phyloP scores from a whole-genome alignment of 306 rosid genomes.

The Pueraria montana region DNA sequence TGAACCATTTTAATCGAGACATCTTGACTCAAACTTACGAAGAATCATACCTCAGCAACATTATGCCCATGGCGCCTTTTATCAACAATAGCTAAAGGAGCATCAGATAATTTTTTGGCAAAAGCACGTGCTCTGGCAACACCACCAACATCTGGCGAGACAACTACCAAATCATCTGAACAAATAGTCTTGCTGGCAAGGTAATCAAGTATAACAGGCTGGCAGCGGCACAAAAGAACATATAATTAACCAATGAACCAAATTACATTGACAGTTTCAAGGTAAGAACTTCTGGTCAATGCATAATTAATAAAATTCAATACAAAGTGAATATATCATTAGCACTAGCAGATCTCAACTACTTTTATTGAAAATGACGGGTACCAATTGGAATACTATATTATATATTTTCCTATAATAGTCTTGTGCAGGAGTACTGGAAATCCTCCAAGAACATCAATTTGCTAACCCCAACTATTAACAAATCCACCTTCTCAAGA shows the following conservation, averaged over 20 bases:
- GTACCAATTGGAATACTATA: neutral
- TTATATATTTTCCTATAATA: neutral
- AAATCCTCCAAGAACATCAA: slow-evolving; percentile 11
- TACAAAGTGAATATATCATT: slow-evolving; percentile 22
- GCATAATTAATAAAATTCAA: slow-evolving; percentile 10
- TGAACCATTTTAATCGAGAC: slow-evolving; percentile 1
- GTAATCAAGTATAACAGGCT: slow-evolving; percentile 99
- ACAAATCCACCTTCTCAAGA: neutral
- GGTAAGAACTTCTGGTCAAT: slow-evolving; percentile 1
- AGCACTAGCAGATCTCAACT: slow-evolving; percentile 15
- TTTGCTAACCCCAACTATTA: slow-evolving; percentile 30
- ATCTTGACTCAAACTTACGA: neutral
- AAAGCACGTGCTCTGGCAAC: slow-evolving; percentile 99
- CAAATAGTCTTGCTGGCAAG: slow-evolving; percentile 96
- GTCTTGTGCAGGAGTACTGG: neutral
- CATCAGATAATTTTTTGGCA: slow-evolving; percentile 96
- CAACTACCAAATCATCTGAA: slow-evolving; percentile 95
- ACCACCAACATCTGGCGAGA: slow-evolving; percentile 99
- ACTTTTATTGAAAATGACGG: slow-evolving; percentile 17
- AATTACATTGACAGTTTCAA: slow-evolving; percentile 23
- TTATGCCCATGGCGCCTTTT: slow-evolving; percentile 97
- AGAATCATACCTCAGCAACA: slow-evolving; percentile 78
- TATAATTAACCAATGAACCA: slow-evolving; percentile 41
- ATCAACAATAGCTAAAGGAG: slow-evolving; percentile 98
- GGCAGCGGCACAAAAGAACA: slow-evolving; percentile 51